Base-by-base conservation (phyloP, 2,329 filamentous ascomycete species). In the Xylariaceae sp. region DNA sequence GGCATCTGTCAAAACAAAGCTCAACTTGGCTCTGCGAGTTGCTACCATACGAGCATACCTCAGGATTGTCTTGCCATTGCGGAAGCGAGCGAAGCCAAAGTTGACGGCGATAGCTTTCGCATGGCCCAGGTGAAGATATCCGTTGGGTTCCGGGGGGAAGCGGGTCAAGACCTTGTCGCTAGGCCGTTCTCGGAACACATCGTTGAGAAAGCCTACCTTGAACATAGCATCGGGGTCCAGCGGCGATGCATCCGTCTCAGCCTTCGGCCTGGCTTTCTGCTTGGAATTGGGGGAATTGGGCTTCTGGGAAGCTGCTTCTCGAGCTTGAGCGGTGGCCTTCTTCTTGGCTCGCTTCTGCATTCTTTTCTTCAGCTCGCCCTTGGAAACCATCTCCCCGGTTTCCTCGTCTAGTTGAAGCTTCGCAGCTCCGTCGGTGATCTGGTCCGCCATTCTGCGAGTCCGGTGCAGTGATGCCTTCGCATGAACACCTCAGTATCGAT, bases 101-200 rank as follows among this genome's bases (percentile, higher is more conserved):
- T 96, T 95, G 59, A 96, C 78, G 1, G 87, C 83, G 58, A 96
- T 95, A n/a, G 92, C 90, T 65, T 96, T 96, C 45, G 83, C 84
- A 56, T 96, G 92, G 14, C 90, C 90, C 47, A 96, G 83, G 55
- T 95, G 89, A 8, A 95, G 73, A 57, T 83, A 95, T 35, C 90
- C 92, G 58, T 96, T 96, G 29, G 92, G 92, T 61, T 90, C 84
- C 14, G 84, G 84, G 2, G 84, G 84, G 53, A 90, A 89, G 45
- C 83, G 77, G 4, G 83, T 88, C 31, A 80, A 59, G 14, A 81
- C 77, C 10, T 66, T 62, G 45, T 72, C 72, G 27, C 68, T 64
- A 2, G 79, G 78, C 31, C 77, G 70, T 58, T 82, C 74, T 40
- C 79, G 73, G 61, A 80, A 85, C 17, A 89, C 81, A 4, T 81